Evolutionary conservation across 306 rosid species (phyloP), one percentile per base, ranked within the genome.

Genomic region (Begonia loranthoides): DNA sequence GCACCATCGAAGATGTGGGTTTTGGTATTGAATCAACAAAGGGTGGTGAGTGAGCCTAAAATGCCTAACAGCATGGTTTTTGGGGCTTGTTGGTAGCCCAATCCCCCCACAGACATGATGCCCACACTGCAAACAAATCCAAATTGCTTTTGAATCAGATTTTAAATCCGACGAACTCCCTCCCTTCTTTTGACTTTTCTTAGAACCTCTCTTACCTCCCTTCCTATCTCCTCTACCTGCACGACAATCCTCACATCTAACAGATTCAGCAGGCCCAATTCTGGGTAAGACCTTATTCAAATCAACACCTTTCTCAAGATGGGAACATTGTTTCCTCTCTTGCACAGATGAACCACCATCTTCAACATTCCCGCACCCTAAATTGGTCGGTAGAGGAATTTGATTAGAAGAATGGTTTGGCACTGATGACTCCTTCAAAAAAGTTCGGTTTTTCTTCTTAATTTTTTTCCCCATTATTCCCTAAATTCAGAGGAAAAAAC

Each of bases 41-140:
- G 75, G 80, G 46, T 92, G 99, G n/a, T 66, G 79, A 49, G 54
- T 71, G 68, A 70, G 93, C 82, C 80, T 79, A 0, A 75, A 50
- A 57, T 92, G 99, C 54, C 70, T 71, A 54, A 83, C 38, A 0
- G 69, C 83, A 54, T 92, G 99, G 62, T 69, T 69, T 5, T 72
- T 72, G 41, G 78, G 72, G 60, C 59, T 70, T 41, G 61, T 66
- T 10, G 96, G 99, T 49, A 92, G 76, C 52, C 96, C 96, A 65
- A 83, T 68, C 16, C 94, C 99, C 15, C 94, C 96, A 60, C 96
- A 92, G 8, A 80, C 69, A 71, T 43, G 73, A 45, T 76, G 87
- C 49, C 87, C 99, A 54, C 99, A 92, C 62, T 73, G 80, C 77
- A 86, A 63, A 73, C 99, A 92, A 67, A 92, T 69, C 96, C 99